Evolutionary conservation across 192 early-diverging fungal genomes (phyloP), one percentile per base, ranked within the genome.

Genomic region (Backusella morwellensis): DNA sequence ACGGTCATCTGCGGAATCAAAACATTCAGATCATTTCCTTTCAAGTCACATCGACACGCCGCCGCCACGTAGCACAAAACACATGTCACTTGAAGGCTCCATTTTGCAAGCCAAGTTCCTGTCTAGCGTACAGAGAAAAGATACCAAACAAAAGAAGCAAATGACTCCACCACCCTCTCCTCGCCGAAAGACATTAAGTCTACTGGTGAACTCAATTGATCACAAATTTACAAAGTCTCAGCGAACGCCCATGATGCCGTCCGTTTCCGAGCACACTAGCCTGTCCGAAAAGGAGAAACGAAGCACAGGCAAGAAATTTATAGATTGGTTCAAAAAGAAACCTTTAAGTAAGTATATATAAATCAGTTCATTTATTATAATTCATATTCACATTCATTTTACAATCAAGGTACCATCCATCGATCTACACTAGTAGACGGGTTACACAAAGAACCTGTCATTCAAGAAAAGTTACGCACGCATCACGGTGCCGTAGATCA

Each of bases 401-500:
- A 29, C 56, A 14, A 63, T 21, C 12, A 63, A 63, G 56, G 56
- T 63, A 63, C 56, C 56, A 63, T 63, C 11, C 56, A 63, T 29
- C 56, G 56, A 29, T 63, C 56, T 14, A 63, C 56, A 14, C 26
- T 29, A 23, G 3, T 63, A 11, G 56, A 63, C 11, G 56, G 23
- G 56, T 63, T 63, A 14, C 56, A 63, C 23, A 63, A 63, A 63
- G 56, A 63, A 29, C 56, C 56, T 63, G 56, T 63, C 56, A 63
- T 12, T 12, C 56, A 63, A 29, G 56, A 63, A 63, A 63, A 93
- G 70, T 87, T 94, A 73, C 89, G 90, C 34, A 86, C 89, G 15
- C 91, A 93, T 74, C 91, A 92, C 50, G 93, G 93, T 44, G 93
- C 90, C 19, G 90, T 94, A 1, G 92, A 93, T 67, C 83, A 91